Percentiles rank a stretch among this genome's conserved stretches.
These are phyloP conservation scores for Candida tallmaniae DNA, from an alignment of 805 yeast genomes.

Conservation along the genomic window DNA sequence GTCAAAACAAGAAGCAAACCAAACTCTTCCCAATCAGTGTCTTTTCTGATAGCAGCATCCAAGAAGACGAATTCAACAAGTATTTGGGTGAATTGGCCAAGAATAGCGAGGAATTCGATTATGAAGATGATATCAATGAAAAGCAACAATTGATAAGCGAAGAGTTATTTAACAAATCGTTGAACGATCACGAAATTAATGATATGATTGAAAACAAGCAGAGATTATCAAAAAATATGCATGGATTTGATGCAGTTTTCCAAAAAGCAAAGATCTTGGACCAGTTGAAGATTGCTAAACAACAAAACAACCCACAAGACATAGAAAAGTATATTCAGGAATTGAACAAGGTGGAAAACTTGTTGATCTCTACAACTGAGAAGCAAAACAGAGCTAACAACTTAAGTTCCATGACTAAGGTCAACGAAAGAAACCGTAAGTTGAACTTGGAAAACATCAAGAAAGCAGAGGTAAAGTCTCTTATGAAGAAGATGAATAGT, in stretches of 20 bases:
- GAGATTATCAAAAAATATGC: constrained; percentile 42
- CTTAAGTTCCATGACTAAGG: constrained; percentile 55
- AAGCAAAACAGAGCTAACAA: constrained; percentile 31
- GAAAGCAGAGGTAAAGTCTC: constrained; percentile 68
- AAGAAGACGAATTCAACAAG: constrained; percentile 66
- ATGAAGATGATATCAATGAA: constrained; percentile 56
- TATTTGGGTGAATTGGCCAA: constrained; percentile 60
- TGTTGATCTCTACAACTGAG: constrained; percentile 38
- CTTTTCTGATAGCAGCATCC: constrained; percentile 73
- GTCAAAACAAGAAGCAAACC: constrained; percentile 74
- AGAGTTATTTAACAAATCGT: constrained; percentile 56
- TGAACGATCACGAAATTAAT: constrained; percentile 72
- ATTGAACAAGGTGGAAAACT: constrained; percentile 43
- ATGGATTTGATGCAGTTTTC: constrained; percentile 60
- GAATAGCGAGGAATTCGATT: constrained; percentile 56
- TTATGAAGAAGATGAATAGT: constrained; percentile 41
- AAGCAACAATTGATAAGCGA: constrained; percentile 57
- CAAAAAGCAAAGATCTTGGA: constrained; percentile 68
- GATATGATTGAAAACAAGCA: constrained; percentile 73
- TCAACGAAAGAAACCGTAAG: constrained; percentile 81
- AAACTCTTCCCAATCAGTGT: constrained; percentile 73
- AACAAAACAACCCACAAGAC: constrained; percentile 39
- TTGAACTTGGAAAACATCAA: constrained; percentile 73
- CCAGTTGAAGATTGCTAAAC: constrained; percentile 71
- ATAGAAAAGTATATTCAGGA: constrained; percentile 26